A percentile compares a stretch with the other conserved stretches of the same genome.
Evolutionary conservation across 2,329 filamentous ascomycete species (phyloP).

Genomic region (Microsporum canis): DNA sequence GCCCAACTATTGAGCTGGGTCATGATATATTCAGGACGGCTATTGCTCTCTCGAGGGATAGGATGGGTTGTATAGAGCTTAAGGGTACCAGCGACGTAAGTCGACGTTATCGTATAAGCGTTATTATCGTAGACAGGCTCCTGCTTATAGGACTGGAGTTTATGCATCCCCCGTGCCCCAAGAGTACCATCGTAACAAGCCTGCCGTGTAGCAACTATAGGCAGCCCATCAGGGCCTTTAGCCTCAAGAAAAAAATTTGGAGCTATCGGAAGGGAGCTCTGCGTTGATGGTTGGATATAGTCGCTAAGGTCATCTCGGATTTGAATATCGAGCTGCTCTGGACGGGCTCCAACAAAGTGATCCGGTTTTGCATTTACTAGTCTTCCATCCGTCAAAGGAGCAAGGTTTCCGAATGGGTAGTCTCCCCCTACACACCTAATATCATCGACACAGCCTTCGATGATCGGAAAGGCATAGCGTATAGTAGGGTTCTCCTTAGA

Average conservation of each 20-base stretch:
- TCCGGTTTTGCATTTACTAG: slow-evolving; percentile 20
- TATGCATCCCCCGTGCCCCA: slow-evolving; percentile 30
- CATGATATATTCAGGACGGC: slow-evolving; percentile 7
- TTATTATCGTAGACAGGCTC: slow-evolving; percentile 19
- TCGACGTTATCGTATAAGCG: slow-evolving; percentile 19
- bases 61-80: slow-evolving; percentile 9
- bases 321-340: slow-evolving; percentile 20
- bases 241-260: slow-evolving; percentile 36
- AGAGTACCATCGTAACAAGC: slow-evolving; percentile 31
- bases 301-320: slow-evolving; percentile 18
- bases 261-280: slow-evolving; percentile 21
- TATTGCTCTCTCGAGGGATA: neutral
- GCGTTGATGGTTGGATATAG: slow-evolving; percentile 24
- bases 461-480: slow-evolving; percentile 19
- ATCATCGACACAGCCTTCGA: slow-evolving; percentile 11
- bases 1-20: slow-evolving; percentile 2
- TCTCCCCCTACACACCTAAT: slow-evolving; percentile 18
- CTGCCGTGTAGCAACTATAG: slow-evolving; percentile 24
- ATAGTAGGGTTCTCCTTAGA: slow-evolving; percentile 28
- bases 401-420: slow-evolving; percentile 28
- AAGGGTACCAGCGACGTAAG: slow-evolving; percentile 7
- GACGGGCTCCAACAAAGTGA: slow-evolving; percentile 22
- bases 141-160: slow-evolving; percentile 26
- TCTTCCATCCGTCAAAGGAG: slow-evolving; percentile 25
- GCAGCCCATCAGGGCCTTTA: slow-evolving; percentile 27